These are phyloP conservation scores for Penicillium verhagenii DNA, from an alignment of 495 filamentous ascomycete genomes.

Conservation along the genomic window DNA sequence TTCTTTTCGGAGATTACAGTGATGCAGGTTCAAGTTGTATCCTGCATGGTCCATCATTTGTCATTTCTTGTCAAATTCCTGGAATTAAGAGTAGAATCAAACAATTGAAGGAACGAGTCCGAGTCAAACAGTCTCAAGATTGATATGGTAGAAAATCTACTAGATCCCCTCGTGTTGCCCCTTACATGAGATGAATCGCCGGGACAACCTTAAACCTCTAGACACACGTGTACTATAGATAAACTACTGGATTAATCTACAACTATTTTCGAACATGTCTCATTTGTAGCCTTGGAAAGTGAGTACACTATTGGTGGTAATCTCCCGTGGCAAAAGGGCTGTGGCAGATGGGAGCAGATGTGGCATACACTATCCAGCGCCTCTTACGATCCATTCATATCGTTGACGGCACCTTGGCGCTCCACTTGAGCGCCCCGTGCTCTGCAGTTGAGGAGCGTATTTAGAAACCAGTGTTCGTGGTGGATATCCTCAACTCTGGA, in stretches of 20 bases:
- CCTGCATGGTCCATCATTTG: not conserved
- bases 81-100: no score
- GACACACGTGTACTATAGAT: not conserved
- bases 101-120: not conserved
- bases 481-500: not conserved
- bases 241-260: not conserved
- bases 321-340: not conserved
- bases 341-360: not conserved
- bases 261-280: not conserved
- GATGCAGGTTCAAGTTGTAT: no score
- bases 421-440: conserved; percentile 5
- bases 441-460: not conserved
- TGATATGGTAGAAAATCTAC: no score
- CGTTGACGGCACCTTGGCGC: not conserved
- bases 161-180: not conserved
- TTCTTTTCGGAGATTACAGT: not conserved
- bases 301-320: not conserved
- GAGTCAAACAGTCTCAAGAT: not conserved
- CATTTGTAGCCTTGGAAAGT: not conserved
- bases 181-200: not conserved
- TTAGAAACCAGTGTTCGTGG: not conserved
- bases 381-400: not conserved
- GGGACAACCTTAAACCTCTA: not conserved
- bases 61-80: not conserved
- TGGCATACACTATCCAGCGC: conserved; percentile 3